These are phyloP conservation scores for Rhodosporidiobolus odoratus DNA, from an alignment of 768 basidiomycete species.

Conservation along the genomic window DNA sequence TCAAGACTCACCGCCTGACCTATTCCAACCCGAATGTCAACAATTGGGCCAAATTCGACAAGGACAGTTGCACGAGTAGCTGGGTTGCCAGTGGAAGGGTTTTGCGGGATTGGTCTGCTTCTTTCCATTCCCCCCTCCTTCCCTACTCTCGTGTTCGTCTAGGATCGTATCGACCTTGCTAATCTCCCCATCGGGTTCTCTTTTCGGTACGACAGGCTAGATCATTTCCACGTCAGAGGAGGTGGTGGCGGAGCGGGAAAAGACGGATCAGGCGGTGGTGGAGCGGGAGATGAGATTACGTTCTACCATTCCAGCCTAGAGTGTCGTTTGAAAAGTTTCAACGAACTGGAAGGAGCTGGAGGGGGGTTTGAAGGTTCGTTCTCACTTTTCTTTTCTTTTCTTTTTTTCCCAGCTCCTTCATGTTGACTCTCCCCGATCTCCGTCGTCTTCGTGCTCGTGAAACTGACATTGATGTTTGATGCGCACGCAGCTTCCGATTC, in stretches of 20 bases:
- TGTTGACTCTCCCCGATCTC: not conserved
- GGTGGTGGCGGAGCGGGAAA: not conserved
- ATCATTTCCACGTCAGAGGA: constrained; percentile 30
- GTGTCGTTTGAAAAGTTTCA: constrained; percentile 30
- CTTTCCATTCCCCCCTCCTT: not conserved
- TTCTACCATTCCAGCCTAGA: constrained; percentile 15
- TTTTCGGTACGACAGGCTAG: too few relatives aligned
- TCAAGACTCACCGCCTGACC: constrained; percentile 36
- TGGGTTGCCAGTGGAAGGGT: constrained; percentile 29
- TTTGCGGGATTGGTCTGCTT: constrained; percentile 29
- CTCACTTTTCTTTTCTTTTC: not conserved
- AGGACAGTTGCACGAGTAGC: not conserved
- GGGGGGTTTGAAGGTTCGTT: not conserved
- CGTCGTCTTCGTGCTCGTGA: not conserved
- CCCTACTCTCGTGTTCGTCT: not conserved
- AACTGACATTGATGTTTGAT: not conserved
- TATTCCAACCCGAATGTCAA: constrained; percentile 24
- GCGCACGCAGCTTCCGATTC: not conserved
- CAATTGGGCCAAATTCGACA: constrained; percentile 27
- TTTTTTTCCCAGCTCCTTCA: not conserved
- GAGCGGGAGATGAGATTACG: constrained; percentile 33
- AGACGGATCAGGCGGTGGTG: too few relatives aligned
- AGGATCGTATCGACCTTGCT: not conserved
- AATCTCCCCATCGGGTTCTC: too few relatives aligned
- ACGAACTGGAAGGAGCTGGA: not conserved